Evolutionary conservation across 2,329 filamentous ascomycete species (phyloP), one percentile per base, ranked within the genome.

Genomic region (Diplodia seriata): DNA sequence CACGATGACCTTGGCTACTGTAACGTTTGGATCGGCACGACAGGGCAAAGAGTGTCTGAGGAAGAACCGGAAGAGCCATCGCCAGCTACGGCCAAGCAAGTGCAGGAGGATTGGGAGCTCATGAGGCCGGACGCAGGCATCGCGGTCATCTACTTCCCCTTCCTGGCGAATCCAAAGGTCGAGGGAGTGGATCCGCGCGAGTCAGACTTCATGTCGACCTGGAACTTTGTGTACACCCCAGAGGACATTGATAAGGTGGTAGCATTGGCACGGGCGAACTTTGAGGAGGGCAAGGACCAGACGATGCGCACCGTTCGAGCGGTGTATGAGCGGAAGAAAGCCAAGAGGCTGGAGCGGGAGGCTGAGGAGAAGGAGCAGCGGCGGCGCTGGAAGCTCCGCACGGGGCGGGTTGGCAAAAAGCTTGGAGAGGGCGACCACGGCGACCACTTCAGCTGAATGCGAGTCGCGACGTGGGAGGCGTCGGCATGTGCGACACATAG

Each of bases 211-310:
- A 88, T 98, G 83, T 92, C 89, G 72, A 99, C 95, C 0, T 99
- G 95, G 95, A 99, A 99, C 76, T 98, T 98, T 76, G 89, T 97
- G 36, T 99, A 98, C 78, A 96, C 91, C 1, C 90, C 93, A 0
- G 90, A 95, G 68, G 90, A 99, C 78, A 89, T 99, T 64, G 94
- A 98, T 73, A 87, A 87, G 31, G 93, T 97, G 0, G 90, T 97
- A 2, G 85, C 86, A 5, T 85, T 99, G 33, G 94, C 95, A 1
- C 85, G 88, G 67, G 92, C 92, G 12, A 99, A 99, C 78, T 99
- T 93, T 72, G 84, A 87, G 6, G 92, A 97, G 76, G 93, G 94
- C 0, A 87, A 87, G 61, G 91, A 92, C 68, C 89, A 91, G 78
- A 92, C 95, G 23, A 89, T 87, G 71, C 85, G 88, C 26, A 93